phyloP scores from a whole-genome alignment of 2,329 filamentous ascomycete genomes.

The Fulvia fulva region DNA sequence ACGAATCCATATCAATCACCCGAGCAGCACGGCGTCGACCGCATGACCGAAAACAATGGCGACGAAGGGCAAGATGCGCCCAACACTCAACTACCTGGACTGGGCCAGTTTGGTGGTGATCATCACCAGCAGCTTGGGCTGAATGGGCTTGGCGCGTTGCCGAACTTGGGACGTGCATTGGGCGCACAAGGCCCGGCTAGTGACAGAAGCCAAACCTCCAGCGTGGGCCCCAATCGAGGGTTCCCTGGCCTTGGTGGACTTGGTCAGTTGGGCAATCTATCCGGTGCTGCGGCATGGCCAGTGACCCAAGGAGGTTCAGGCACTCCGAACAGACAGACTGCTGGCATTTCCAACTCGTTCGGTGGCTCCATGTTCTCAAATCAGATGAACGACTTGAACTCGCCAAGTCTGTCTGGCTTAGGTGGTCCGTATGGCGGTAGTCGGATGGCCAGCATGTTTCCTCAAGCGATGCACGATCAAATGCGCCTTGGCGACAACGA shows the following conservation, averaged over 20 bases:
- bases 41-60: conserved; percentile 42
- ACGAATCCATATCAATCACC: conserved; percentile 97
- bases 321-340: conserved; percentile 60
- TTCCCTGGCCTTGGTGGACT: conserved; percentile 61
- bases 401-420: conserved; percentile 64
- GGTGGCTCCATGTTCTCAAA: conserved; percentile 63
- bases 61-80: conserved; percentile 29
- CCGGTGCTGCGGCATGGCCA: conserved; percentile 60
- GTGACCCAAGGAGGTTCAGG: conserved; percentile 68
- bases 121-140: conserved; percentile 28
- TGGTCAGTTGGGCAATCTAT: conserved; percentile 39
- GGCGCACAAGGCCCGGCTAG: conserved; percentile 58
- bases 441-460: conserved; percentile 69
- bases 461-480: conserved; percentile 82
- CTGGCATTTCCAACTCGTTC: conserved; percentile 49
- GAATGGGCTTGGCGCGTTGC: conserved; percentile 30
- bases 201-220: conserved; percentile 90
- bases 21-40: conserved; percentile 64
- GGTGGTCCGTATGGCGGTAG: conserved; percentile 50
- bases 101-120: conserved; percentile 29
- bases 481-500: conserved; percentile 62
- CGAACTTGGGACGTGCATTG: conserved; percentile 36
- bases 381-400: conserved; percentile 72
- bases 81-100: conserved; percentile 28
- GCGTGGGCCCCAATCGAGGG: conserved; percentile 68